These are phyloP conservation scores for Thalassiosira delicatula DNA, from an alignment of 352 stramenopile species.

Conservation along the genomic window DNA sequence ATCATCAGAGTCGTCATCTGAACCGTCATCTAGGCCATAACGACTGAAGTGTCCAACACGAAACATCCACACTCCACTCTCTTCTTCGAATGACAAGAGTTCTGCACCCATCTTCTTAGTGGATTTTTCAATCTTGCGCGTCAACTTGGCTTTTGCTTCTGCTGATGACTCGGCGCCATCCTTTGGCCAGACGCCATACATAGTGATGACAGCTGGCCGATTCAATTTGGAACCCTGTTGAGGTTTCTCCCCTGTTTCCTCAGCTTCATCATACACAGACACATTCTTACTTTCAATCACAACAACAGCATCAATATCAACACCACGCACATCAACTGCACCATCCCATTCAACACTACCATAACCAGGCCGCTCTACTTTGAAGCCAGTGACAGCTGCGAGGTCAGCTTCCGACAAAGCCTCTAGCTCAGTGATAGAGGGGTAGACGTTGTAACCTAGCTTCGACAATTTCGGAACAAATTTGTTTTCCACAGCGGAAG, in stretches of 20 bases:
- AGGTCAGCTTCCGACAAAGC: slow-evolving; percentile 83
- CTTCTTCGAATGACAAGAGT: slow-evolving; percentile 77
- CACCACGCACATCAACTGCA: slow-evolving; percentile 83
- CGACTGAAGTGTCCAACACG: slow-evolving; percentile 84
- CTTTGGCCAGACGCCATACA: slow-evolving; percentile 80
- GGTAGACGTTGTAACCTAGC: slow-evolving; percentile 74
- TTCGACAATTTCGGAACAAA: slow-evolving; percentile 78
- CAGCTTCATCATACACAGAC: slow-evolving; percentile 84
- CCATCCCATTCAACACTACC: slow-evolving; percentile 85
- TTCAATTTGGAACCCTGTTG: slow-evolving; percentile 84
- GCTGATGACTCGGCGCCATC: slow-evolving; percentile 61
- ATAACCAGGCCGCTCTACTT: slow-evolving; percentile 72
- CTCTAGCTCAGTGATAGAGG: slow-evolving; percentile 67
- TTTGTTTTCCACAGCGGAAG: slow-evolving; percentile 34
- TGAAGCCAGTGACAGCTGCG: slow-evolving; percentile 82
- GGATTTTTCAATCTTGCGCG: slow-evolving; percentile 71
- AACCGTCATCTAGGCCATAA: slow-evolving; percentile 80
- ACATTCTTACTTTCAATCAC: slow-evolving; percentile 84
- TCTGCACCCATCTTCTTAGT: slow-evolving; percentile 81
- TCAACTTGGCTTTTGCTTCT: slow-evolving; percentile 73
- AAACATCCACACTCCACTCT: slow-evolving; percentile 81
- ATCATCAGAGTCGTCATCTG: slow-evolving; percentile 73
- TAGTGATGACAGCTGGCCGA: slow-evolving; percentile 83
- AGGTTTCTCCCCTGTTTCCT: slow-evolving; percentile 79
- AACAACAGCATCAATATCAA: slow-evolving; percentile 82